A percentile compares a stretch with the other conserved stretches of the same genome.
Evolutionary conservation across 257 asterid genomes (phyloP).

Genomic region (Nicotiana knightiana): DNA sequence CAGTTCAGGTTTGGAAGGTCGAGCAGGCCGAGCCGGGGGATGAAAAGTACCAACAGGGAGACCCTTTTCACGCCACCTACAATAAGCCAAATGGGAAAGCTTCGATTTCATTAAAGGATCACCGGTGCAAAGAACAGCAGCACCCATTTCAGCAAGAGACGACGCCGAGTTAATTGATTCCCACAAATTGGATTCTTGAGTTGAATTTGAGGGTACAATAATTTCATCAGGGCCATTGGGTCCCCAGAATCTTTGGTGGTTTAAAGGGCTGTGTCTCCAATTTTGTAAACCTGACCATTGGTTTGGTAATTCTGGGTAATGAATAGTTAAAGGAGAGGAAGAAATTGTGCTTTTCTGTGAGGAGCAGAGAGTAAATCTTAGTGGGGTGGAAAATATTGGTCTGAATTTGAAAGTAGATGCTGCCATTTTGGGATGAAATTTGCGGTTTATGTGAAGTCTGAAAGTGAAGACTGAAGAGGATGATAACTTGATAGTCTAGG

Average conservation of each 20-base stretch:
- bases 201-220: background rate
- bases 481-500: too few species aligned
- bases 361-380: constrained; percentile 14
- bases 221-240: constrained; percentile 48
- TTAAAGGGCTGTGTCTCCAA: constrained; percentile 68
- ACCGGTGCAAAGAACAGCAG: constrained; percentile 57
- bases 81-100: constrained; percentile 70
- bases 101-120: constrained; percentile 71
- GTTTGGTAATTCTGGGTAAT: constrained; percentile 34
- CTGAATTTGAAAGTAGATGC: background rate
- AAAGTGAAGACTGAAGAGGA: too few species aligned
- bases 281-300: constrained; percentile 78
- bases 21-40: constrained; percentile 65
- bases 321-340: constrained; percentile 22
- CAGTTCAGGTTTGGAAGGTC: constrained; percentile 70
- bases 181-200: constrained; percentile 15
- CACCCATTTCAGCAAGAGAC: constrained; percentile 88
- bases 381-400: background rate
- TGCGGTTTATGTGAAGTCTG: background rate
- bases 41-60: constrained; percentile 61
- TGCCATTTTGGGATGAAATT: background rate
- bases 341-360: constrained; percentile 17
- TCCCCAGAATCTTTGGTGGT: constrained; percentile 74
- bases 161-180: constrained; percentile 28
- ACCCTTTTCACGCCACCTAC: constrained; percentile 55